Conservation (phyloP, 345 rosid genomes). For the Eucalyptus grandis region DNA sequence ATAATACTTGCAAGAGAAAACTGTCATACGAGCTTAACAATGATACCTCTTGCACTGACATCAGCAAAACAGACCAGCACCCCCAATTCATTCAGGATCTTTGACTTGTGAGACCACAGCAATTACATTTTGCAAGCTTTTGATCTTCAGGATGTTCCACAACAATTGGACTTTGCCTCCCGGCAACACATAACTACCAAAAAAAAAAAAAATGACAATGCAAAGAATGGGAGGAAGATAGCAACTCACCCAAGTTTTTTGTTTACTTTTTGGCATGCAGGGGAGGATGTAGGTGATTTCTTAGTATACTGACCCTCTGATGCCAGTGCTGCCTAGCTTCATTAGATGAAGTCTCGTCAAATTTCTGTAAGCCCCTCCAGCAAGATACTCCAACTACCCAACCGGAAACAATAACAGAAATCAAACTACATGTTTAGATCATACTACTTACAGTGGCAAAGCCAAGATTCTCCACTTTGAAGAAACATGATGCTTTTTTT, state of each 20-base stretch:
- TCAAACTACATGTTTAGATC: neutral
- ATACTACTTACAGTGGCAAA: neutral
- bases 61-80: neutral
- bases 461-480: neutral
- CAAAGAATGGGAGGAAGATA: neutral
- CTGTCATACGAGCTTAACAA: neutral
- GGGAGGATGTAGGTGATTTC: neutral
- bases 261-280: neutral
- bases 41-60: neutral
- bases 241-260: neutral
- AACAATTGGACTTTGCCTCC: constrained; percentile 11
- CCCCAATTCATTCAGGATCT: constrained; percentile 15
- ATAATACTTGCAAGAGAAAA: neutral
- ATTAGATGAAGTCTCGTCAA: neutral
- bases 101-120: constrained; percentile 93
- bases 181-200: neutral
- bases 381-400: neutral
- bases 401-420: neutral
- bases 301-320: neutral
- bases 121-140: constrained; percentile 86
- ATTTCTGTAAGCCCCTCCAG: neutral
- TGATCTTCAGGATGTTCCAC: constrained; percentile 90
- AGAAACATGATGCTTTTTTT: neutral
- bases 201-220: neutral
- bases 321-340: neutral